Conservation (phyloP, 148 eudicot species). For the Arctostaphylos glauca region DNA sequence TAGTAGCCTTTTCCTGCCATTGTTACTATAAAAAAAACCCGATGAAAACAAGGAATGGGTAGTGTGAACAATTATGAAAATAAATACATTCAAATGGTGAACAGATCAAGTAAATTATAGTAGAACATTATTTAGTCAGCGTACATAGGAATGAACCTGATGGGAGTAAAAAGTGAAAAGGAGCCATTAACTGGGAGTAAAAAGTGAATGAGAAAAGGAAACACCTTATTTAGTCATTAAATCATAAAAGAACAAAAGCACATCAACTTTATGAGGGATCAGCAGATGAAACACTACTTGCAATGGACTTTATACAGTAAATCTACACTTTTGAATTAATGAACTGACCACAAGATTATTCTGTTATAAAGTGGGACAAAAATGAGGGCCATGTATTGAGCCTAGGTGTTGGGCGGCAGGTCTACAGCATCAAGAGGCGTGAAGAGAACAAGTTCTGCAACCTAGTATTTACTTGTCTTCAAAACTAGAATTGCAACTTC, state of each 20-base stretch:
- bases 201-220: not conserved
- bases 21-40: no score
- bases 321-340: not conserved
- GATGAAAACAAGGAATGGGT: no score
- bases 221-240: not conserved
- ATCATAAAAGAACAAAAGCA: not conserved
- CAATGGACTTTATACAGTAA: not conserved
- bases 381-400: not conserved
- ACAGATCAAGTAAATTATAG: no score
- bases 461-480: not conserved
- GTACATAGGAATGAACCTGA: constrained; percentile 59
- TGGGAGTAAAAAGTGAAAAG: constrained; percentile 66
- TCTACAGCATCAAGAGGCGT: not conserved
- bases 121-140: no score
- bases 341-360: not conserved
- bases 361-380: not conserved
- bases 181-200: constrained; percentile 70
- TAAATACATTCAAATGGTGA: no score
- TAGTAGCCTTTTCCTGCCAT: no score
- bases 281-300: no score
- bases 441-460: not conserved
- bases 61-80: no score
- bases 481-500: not conserved
- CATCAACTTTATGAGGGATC: constrained; percentile 22
- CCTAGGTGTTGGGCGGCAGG: no score